phyloP scores from a whole-genome alignment of 257 asterid species.

The Galeopsis tetrahit region DNA sequence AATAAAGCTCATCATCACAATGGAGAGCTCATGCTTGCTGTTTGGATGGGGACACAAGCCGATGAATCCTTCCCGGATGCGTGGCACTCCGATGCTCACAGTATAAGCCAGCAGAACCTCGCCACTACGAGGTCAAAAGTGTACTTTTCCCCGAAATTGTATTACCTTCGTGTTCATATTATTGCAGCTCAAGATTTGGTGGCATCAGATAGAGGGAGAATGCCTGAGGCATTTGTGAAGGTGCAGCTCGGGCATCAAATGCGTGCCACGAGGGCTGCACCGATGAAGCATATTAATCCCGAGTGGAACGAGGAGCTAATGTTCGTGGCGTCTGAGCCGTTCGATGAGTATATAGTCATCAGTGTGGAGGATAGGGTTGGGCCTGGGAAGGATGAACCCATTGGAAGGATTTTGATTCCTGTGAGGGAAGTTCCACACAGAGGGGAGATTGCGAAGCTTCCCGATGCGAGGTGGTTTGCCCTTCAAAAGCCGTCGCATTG shows the following conservation, averaged over 20 bases:
- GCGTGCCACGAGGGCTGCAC: slow-evolving; percentile 64
- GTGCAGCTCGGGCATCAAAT: slow-evolving; percentile 73
- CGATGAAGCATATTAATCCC: slow-evolving; percentile 58
- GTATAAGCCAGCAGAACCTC: slow-evolving; percentile 64
- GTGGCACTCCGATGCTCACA: slow-evolving; percentile 90
- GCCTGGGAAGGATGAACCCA: slow-evolving; percentile 63
- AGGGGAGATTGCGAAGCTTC: slow-evolving; percentile 56
- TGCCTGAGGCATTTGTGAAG: slow-evolving; percentile 57
- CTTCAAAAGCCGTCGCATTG: slow-evolving; percentile 62
- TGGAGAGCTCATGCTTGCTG: slow-evolving; percentile 90
- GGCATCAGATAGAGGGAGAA: slow-evolving; percentile 63
- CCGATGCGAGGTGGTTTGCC: slow-evolving; percentile 68
- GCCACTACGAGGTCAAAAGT: slow-evolving; percentile 76
- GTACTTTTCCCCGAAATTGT: slow-evolving; percentile 75
- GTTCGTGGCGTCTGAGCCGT: slow-evolving; percentile 90
- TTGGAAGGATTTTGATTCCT: slow-evolving; percentile 66
- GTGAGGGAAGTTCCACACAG: slow-evolving; percentile 63
- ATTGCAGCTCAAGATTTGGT: slow-evolving; percentile 84
- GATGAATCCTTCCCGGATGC: slow-evolving; percentile 90
- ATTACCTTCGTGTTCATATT: slow-evolving; percentile 72
- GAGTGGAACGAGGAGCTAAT: slow-evolving; percentile 93
- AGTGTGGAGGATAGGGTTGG: slow-evolving; percentile 73
- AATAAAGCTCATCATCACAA: slow-evolving; percentile 40
- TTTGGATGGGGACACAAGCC: slow-evolving; percentile 98
- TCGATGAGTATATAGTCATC: slow-evolving; percentile 69